Evolutionary conservation across 75 land plant genomes (phyloP).

Genomic region (Picea glauca): DNA sequence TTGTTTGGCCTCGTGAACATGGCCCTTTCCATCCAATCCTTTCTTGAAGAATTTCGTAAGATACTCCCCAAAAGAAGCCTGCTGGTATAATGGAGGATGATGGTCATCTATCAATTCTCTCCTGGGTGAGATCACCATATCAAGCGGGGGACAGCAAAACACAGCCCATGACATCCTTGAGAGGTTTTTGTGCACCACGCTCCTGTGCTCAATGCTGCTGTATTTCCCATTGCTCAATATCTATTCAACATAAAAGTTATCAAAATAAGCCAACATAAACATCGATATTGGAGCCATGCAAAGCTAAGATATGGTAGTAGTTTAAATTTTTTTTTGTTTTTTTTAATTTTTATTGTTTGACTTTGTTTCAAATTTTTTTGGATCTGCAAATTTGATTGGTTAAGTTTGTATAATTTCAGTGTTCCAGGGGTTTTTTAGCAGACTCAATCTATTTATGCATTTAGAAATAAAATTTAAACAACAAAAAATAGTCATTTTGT

Average conservation of each 20-base stretch:
- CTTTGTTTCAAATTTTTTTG: too few relatives aligned
- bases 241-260: background rate
- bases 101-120: constrained; percentile 27
- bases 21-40: constrained; percentile 25
- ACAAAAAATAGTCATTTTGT: too few relatives aligned
- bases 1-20: background rate
- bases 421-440: too few relatives aligned
- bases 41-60: background rate
- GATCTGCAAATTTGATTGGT: too few relatives aligned
- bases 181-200: background rate
- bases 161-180: background rate
- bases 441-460: too few relatives aligned
- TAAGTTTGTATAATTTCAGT: too few relatives aligned
- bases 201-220: constrained; percentile 3
- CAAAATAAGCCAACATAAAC: too few relatives aligned
- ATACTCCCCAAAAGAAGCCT: constrained; percentile 15
- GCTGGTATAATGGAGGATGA: constrained; percentile 20
- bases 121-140: constrained; percentile 15
- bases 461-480: too few relatives aligned
- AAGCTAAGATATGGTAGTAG: too few relatives aligned
- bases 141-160: background rate
- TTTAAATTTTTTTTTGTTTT: too few relatives aligned
- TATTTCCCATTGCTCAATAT: background rate
- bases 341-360: too few relatives aligned
- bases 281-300: background rate